Conservation (phyloP, 2,329 filamentous ascomycete species). For the Xylaria sp. region DNA sequence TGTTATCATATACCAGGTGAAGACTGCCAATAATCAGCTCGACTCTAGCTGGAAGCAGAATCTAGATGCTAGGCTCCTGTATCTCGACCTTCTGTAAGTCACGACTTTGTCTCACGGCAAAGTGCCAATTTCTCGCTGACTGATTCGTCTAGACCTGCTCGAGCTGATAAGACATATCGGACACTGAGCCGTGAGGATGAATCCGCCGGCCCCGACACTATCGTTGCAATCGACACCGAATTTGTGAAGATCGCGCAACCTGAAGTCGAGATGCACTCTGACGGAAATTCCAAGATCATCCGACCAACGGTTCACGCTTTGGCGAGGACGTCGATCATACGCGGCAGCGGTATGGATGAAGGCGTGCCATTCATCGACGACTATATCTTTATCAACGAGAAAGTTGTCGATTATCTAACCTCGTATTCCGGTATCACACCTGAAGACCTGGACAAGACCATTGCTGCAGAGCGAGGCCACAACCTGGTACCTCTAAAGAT, state of each 20-base stretch:
- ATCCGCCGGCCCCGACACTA: constrained; percentile 74
- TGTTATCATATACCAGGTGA: constrained; percentile 86
- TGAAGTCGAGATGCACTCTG: constrained; percentile 95
- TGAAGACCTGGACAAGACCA: constrained; percentile 79
- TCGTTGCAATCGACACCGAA: constrained; percentile 93
- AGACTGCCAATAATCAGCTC: constrained; percentile 81
- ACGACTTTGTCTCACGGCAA: not conserved
- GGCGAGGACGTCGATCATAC: constrained; percentile 90
- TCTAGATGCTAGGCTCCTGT: constrained; percentile 86
- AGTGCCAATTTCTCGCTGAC: constrained; percentile 41
- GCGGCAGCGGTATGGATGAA: constrained; percentile 80
- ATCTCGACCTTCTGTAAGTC: constrained; percentile 71
- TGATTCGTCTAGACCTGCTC: constrained; percentile 53
- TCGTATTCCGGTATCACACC: constrained; percentile 91
- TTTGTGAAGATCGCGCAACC: constrained; percentile 94
- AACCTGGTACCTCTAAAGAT: constrained; percentile 88
- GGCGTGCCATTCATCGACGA: constrained; percentile 95
- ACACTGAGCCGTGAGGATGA: constrained; percentile 70
- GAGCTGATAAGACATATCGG: constrained; percentile 67
- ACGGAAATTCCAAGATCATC: constrained; percentile 91
- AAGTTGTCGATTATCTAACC: constrained; percentile 94
- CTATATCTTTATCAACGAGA: constrained; percentile 91
- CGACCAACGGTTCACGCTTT: constrained; percentile 90
- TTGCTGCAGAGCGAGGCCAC: constrained; percentile 73
- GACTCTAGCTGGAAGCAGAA: constrained; percentile 87